Evolutionary conservation across 108 stramenopile species (phyloP).

Genomic region (Cylindrotheca closterium): DNA sequence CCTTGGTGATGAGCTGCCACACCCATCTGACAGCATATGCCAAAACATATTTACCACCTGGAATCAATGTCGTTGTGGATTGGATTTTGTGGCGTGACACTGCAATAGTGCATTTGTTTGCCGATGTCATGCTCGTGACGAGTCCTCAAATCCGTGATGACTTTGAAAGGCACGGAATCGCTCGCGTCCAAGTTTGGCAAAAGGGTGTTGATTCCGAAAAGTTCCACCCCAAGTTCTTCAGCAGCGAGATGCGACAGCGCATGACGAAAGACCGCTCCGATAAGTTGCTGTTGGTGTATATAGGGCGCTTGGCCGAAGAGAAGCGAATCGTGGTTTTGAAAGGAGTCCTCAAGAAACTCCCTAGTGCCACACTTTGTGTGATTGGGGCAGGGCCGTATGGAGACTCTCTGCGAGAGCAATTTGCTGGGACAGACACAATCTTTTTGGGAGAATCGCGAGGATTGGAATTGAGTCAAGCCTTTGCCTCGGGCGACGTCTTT

Average conservation of each 20-base stretch:
- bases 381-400: constrained; percentile 64
- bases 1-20: constrained; percentile 60
- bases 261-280: constrained; percentile 75
- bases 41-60: constrained; percentile 39
- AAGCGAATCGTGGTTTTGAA: constrained; percentile 77
- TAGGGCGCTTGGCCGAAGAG: constrained; percentile 89
- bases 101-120: constrained; percentile 47
- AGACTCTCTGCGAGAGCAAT: constrained; percentile 26
- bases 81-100: constrained; percentile 44
- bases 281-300: constrained; percentile 87
- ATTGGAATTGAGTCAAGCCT: constrained; percentile 45
- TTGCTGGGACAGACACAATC: constrained; percentile 45
- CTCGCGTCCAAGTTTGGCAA: constrained; percentile 71
- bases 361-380: constrained; percentile 50
- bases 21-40: constrained; percentile 82
- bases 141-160: constrained; percentile 72
- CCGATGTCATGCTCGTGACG: constrained; percentile 82
- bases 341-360: constrained; percentile 39
- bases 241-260: constrained; percentile 47
- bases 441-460: constrained; percentile 58
- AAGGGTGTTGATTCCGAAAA: constrained; percentile 83
- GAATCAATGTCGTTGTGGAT: constrained; percentile 36
- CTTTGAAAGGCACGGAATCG: constrained; percentile 45
- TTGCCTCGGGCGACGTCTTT: constrained; percentile 84
- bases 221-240: constrained; percentile 81